A percentile compares a stretch with the other conserved stretches of the same genome.
phyloP scores from a whole-genome alignment of 805 yeast genomes.

The Saccharomycopsis capsularis region DNA sequence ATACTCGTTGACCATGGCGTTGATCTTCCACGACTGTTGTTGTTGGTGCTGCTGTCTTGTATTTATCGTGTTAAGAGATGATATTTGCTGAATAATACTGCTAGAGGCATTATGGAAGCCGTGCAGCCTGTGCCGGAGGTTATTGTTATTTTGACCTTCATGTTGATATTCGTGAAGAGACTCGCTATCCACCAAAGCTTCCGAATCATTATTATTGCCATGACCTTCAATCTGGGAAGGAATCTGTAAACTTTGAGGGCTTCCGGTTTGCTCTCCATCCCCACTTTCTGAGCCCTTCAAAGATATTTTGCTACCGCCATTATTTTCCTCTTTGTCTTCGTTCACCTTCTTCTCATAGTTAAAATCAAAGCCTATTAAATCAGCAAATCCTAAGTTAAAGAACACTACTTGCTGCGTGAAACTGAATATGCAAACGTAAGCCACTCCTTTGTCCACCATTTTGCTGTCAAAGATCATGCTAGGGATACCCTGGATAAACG shows the following conservation, averaged over 20 bases:
- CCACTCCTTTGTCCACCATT: conserved; percentile 43
- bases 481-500: conserved; percentile 41
- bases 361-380: conserved; percentile 34
- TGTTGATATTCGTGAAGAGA: not conserved
- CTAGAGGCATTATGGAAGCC: not conserved
- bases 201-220: not conserved
- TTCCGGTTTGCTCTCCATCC: not conserved
- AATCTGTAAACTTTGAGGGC: too few relatives aligned
- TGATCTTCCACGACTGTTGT: too few relatives aligned
- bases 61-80: not conserved
- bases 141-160: too few relatives aligned
- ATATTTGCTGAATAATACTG: not conserved
- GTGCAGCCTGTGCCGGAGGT: not conserved
- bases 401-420: conserved; percentile 37
- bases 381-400: conserved; percentile 37
- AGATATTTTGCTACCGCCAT: not conserved
- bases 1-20: conserved; percentile 9
- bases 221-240: not conserved
- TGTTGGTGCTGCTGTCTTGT: not conserved
- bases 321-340: not conserved
- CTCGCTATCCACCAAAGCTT: not conserved
- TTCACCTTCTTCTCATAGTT: conserved; percentile 4
- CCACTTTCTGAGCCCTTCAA: not conserved
- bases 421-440: conserved; percentile 41
- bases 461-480: conserved; percentile 30